Evolutionary conservation across 2,329 filamentous ascomycete species (phyloP).

Genomic region (Trichophyton benhamiae): DNA sequence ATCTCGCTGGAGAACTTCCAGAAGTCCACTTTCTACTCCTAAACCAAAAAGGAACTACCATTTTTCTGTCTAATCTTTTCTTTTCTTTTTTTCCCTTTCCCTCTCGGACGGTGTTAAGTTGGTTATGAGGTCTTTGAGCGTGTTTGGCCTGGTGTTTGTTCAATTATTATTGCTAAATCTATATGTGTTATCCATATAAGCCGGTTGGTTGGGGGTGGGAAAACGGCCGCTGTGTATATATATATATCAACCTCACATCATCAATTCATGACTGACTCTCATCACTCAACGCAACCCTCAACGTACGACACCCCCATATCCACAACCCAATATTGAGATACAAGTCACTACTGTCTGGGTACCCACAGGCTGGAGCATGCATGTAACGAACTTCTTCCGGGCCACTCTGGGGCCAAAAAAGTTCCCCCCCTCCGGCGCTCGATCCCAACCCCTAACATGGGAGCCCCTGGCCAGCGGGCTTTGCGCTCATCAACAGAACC

Average conservation of each 20-base stretch:
- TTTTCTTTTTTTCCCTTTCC: not conserved
- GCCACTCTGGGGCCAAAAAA: not conserved
- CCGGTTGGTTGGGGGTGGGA: not conserved
- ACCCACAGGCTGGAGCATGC: too few relatives aligned
- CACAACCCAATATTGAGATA: not conserved
- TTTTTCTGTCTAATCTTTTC: not conserved
- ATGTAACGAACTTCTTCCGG: not conserved
- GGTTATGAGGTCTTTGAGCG: not conserved
- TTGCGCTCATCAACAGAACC: not conserved
- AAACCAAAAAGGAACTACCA: not conserved
- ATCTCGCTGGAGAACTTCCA: constrained; percentile 4
- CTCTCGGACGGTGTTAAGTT: not conserved
- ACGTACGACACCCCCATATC: not conserved
- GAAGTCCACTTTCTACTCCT: constrained; percentile 4
- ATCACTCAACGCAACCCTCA: not conserved
- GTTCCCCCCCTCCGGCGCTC: not conserved
- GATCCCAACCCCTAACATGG: not conserved
- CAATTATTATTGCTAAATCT: not conserved
- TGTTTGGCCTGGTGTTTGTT: not conserved
- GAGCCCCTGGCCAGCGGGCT: not conserved
- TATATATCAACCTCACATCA: not conserved
- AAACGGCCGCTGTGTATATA: not conserved
- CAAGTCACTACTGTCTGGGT: too few relatives aligned
- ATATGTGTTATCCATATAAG: not conserved
- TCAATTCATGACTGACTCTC: not conserved